Percentiles rank a stretch among this genome's conserved stretches.
Conservation (phyloP, 2,329 filamentous ascomycete genomes). For the Hymenoscyphus infarciens region DNA sequence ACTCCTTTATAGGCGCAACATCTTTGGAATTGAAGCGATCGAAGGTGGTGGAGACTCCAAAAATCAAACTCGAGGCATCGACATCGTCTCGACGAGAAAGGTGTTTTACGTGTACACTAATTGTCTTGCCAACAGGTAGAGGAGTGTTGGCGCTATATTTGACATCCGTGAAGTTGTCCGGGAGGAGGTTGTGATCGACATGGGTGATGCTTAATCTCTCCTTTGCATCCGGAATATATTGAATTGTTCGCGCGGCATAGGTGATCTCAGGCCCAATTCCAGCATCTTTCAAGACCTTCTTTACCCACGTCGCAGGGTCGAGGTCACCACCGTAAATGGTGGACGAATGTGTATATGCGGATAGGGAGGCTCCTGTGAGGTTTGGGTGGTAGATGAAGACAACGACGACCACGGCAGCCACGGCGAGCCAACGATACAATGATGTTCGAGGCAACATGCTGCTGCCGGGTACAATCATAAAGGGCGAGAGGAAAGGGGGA, state of each 20-base stretch:
- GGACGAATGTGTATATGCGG: slow-evolving; percentile 10
- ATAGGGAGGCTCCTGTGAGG: slow-evolving; percentile 13
- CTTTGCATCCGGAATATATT: slow-evolving; percentile 30
- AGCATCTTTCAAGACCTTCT: slow-evolving; percentile 26
- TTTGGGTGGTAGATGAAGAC: slow-evolving; percentile 21
- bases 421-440: slow-evolving; percentile 21
- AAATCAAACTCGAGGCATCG: slow-evolving; percentile 55
- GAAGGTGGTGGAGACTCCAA: slow-evolving; percentile 57
- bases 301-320: slow-evolving; percentile 24
- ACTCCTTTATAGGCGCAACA: slow-evolving; percentile 54
- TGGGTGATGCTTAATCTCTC: slow-evolving; percentile 28
- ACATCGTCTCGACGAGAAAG: slow-evolving; percentile 49
- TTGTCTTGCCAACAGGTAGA: slow-evolving; percentile 22
- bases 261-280: slow-evolving; percentile 30
- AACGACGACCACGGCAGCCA: slow-evolving; percentile 19
- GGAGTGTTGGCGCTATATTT: slow-evolving; percentile 15
- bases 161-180: slow-evolving; percentile 26
- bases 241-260: slow-evolving; percentile 31
- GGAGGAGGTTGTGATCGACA: slow-evolving; percentile 29
- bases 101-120: slow-evolving; percentile 31
- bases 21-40: slow-evolving; percentile 49
- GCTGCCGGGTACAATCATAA: slow-evolving; percentile 6
- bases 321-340: background rate
- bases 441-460: slow-evolving; percentile 25
- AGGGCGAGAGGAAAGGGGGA: background rate